Conservation (phyloP, 345 rosid species). For the Gossypium ekmanianum region DNA sequence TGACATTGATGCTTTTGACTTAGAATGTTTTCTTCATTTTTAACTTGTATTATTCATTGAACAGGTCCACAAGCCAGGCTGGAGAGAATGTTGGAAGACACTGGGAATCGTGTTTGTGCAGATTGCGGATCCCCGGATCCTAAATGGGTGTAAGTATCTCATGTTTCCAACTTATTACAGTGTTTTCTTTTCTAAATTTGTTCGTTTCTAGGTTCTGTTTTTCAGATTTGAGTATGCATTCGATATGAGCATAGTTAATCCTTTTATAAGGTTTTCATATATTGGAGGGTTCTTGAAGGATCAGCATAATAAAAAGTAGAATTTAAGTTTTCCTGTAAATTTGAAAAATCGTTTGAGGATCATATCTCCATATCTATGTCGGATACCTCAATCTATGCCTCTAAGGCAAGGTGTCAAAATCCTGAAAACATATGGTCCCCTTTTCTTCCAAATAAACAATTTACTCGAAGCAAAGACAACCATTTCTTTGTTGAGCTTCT, state of each 20-base stretch:
- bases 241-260: background rate
- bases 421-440: background rate
- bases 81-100: slow-evolving; percentile 41
- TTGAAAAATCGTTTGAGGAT: background rate
- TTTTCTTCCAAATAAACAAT: background rate
- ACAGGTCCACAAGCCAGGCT: slow-evolving; percentile 43
- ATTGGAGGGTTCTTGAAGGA: background rate
- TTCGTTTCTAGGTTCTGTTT: background rate
- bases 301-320: background rate
- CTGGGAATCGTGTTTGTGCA: slow-evolving; percentile 72
- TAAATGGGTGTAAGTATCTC: slow-evolving; percentile 87
- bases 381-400: background rate
- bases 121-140: slow-evolving; percentile 95
- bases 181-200: background rate
- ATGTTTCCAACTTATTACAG: background rate
- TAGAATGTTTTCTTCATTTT: background rate
- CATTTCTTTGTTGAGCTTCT: background rate
- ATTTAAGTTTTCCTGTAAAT: background rate
- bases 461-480: background rate
- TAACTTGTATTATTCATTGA: background rate
- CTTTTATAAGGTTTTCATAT: background rate
- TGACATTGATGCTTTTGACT: background rate
- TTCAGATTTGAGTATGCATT: background rate
- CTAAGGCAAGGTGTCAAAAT: background rate
- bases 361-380: background rate